These are phyloP conservation scores for Anthracocystis walkeri DNA, from an alignment of 1,284 basidiomycete genomes.

Conservation along the genomic window DNA sequence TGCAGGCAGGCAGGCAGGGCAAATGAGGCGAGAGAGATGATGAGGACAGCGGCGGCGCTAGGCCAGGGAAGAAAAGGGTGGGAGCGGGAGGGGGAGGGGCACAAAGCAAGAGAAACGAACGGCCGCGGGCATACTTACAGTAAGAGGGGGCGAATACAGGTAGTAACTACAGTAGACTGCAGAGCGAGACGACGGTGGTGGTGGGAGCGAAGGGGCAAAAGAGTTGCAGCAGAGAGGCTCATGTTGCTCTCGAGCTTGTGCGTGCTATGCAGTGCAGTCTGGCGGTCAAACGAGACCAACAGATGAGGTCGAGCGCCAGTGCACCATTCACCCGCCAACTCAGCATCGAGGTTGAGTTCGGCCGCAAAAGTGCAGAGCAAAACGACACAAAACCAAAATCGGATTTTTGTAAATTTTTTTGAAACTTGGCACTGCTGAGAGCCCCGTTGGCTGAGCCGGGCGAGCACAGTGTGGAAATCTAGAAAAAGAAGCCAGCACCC, in stretches of 20 bases:
- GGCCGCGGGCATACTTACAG: slow-evolving; percentile 9
- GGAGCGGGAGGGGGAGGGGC: neutral
- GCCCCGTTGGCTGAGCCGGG: neutral
- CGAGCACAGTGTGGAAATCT: neutral
- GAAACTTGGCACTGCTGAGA: slow-evolving; percentile 2
- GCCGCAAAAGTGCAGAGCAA: neutral
- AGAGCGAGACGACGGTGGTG: slow-evolving; percentile 18
- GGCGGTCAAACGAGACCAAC: slow-evolving; percentile 17
- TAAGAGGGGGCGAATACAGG: slow-evolving; percentile 11
- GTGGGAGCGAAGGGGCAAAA: slow-evolving; percentile 26
- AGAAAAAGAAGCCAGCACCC: neutral
- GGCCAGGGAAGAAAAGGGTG: neutral
- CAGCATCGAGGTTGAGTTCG: neutral
- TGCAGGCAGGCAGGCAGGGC: slow-evolving; percentile 3
- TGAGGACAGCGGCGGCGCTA: neutral
- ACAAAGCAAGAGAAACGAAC: neutral
- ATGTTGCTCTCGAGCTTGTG: slow-evolving; percentile 18
- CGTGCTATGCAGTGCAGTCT: neutral
- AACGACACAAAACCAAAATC: neutral
- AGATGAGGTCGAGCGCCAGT: neutral
- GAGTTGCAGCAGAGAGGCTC: slow-evolving; percentile 8
- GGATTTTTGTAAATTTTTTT: neutral
- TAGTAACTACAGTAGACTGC: neutral
- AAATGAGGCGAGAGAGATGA: neutral
- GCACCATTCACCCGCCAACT: no score